These are phyloP conservation scores for Mycosphaerelloides madeirae DNA, from an alignment of 2,329 filamentous ascomycete genomes.

Conservation along the genomic window DNA sequence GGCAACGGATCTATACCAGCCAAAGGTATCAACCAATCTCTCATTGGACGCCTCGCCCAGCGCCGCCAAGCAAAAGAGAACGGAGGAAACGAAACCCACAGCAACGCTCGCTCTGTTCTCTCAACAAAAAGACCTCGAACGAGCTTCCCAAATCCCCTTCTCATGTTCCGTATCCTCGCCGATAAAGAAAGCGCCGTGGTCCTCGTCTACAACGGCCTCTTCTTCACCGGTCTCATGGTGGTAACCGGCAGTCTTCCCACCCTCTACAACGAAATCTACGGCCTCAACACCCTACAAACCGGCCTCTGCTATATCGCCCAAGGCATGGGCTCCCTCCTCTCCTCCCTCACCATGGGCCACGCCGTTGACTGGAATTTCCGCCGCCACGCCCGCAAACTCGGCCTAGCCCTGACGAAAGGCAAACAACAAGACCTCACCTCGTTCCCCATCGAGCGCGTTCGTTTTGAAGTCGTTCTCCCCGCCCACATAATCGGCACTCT, in stretches of 20 bases:
- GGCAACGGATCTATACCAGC: slow-evolving; percentile 34
- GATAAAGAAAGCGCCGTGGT: slow-evolving; percentile 16
- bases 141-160: slow-evolving; percentile 40
- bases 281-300: slow-evolving; percentile 27
- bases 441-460: slow-evolving; percentile 49
- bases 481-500: slow-evolving; percentile 34
- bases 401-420: slow-evolving; percentile 57
- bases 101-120: neutral
- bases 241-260: slow-evolving; percentile 45
- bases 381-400: slow-evolving; percentile 58
- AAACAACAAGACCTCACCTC: slow-evolving; percentile 50
- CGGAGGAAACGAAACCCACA: slow-evolving; percentile 8
- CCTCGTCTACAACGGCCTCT: slow-evolving; percentile 27
- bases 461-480: slow-evolving; percentile 39
- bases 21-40: slow-evolving; percentile 25
- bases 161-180: slow-evolving; percentile 8
- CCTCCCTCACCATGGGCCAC: slow-evolving; percentile 47
- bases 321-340: slow-evolving; percentile 36
- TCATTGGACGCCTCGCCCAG: slow-evolving; percentile 24
- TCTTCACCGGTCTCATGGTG: slow-evolving; percentile 47
- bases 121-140: neutral
- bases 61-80: slow-evolving; percentile 11
- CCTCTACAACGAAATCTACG: slow-evolving; percentile 32
- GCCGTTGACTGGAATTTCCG: slow-evolving; percentile 70
- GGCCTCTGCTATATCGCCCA: slow-evolving; percentile 32